Evolutionary conservation across 1,284 basidiomycete species (phyloP), one percentile per base, ranked within the genome.

Genomic region (Irpex lacteus): DNA sequence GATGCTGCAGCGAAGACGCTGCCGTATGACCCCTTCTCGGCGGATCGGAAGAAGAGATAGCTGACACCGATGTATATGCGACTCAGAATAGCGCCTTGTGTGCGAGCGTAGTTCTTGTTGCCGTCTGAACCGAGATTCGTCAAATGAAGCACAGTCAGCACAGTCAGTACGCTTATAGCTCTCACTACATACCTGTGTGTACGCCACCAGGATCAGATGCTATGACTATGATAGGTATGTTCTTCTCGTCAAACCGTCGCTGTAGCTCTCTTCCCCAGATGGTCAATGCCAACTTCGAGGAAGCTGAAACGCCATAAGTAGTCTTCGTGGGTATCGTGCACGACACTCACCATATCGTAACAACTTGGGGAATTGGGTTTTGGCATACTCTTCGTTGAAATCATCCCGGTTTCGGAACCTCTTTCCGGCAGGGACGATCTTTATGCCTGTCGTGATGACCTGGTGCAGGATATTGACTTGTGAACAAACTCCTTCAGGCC

Each of bases 1-100:
- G 80, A 74, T 2, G 79, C 81, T 0, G 84, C 83, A 4, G 83
- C 85, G 63, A 86, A 79, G 34, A 78, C 76, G 0, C 81, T 76
- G 3, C 77, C 78, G 64, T 79, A 75, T 0, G 78, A 78, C 32
- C 81, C 84, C 1, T 77, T 71, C 7, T 57, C 34, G 2, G 71
- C 61, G 9, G 64, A 40, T n/a, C 64, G 38, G 56, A 70, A 67
- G 38, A 67, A 18, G 38, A 59, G 53, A 21, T 59, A 15, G 2
- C 66, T 15, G 21, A 64, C 36, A 34, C 15, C 65, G 11, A 57
- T 65, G 66, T 60, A 68, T 49, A 52, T 55, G 49, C 54, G 38
- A 54, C 4, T 60, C 60, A 64, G 59, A 32, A 52, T 59, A 18
- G 50, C 54, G 18, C 19, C 56, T 11, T 57, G 53, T 26, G 40